Evolutionary conservation across 176 grass and related monocot genomes (phyloP).

Genomic region (Oryza punctata): DNA sequence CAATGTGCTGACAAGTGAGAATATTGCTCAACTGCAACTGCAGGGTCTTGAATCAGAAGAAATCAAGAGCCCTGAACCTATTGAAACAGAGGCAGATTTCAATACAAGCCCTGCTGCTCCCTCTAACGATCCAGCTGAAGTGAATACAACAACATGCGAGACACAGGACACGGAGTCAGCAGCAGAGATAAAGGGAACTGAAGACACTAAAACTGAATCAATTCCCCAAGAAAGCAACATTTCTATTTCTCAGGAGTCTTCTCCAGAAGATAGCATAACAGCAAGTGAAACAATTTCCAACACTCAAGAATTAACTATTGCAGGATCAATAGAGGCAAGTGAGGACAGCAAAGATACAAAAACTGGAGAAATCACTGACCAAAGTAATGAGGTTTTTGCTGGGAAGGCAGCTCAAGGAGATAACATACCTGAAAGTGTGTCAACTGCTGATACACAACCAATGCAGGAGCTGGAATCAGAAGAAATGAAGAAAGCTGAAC

Average conservation of each 20-base stretch:
- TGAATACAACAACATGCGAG: slow-evolving; percentile 11
- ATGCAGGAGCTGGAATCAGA: slow-evolving; percentile 28
- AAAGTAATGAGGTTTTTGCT: neutral
- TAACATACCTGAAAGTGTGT: neutral
- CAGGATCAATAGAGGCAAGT: slow-evolving; percentile 12
- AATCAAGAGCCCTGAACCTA: slow-evolving; percentile 33
- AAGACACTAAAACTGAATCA: slow-evolving; percentile 23
- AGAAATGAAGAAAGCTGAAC: slow-evolving; percentile 3
- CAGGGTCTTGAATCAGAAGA: slow-evolving; percentile 36
- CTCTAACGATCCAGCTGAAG: slow-evolving; percentile 21
- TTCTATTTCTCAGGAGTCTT: slow-evolving; percentile 30
- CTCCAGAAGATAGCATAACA: slow-evolving; percentile 32
- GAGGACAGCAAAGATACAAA: slow-evolving; percentile 11
- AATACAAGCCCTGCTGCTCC: neutral
- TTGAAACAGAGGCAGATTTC: slow-evolving; percentile 40
- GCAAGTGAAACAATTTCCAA: slow-evolving; percentile 30
- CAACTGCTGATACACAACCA: slow-evolving; percentile 27
- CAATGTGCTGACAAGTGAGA: slow-evolving; percentile 20
- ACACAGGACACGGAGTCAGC: neutral
- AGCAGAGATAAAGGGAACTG: slow-evolving; percentile 12
- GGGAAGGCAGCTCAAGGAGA: slow-evolving; percentile 6
- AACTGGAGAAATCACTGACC: slow-evolving; percentile 14
- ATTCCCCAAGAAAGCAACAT: slow-evolving; percentile 19
- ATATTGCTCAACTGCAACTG: slow-evolving; percentile 10
- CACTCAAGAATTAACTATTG: slow-evolving; percentile 9